Evolutionary conservation across 176 grass and related monocot genomes (phyloP).

Genomic region (Ensete glaucum): DNA sequence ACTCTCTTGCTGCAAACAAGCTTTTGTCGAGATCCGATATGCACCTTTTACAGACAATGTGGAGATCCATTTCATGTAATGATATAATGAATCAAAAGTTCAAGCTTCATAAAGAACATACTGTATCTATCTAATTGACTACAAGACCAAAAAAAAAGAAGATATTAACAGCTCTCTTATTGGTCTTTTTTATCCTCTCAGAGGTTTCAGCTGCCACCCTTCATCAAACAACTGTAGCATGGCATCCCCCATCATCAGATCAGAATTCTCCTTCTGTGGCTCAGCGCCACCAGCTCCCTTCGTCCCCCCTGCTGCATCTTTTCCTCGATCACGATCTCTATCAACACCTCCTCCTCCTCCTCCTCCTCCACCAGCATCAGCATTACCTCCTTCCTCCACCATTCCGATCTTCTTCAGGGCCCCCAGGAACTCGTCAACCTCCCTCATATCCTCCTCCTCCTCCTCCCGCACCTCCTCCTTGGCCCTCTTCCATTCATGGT

Average conservation of each 20-base stretch:
- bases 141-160: too few species aligned
- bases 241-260: not conserved
- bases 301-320: not conserved
- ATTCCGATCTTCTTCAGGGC: not conserved
- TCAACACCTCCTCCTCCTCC: not conserved
- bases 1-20: too few species aligned
- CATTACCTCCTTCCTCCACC: not conserved
- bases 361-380: not conserved
- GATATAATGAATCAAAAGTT: too few species aligned
- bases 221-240: conserved; percentile 22
- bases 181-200: not conserved
- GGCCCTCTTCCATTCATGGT: not conserved
- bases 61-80: too few species aligned
- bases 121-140: too few species aligned
- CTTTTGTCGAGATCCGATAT: too few species aligned
- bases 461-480: not conserved
- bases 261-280: not conserved
- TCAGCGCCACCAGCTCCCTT: not conserved
- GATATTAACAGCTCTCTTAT: too few species aligned
- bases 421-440: conserved; percentile 1
- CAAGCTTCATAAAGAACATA: too few species aligned
- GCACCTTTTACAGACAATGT: too few species aligned
- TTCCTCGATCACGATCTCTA: not conserved
- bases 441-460: not conserved
- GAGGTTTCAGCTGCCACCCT: conserved; percentile 19